Evolutionary conservation across 495 filamentous ascomycete species (phyloP).

Genomic region (Tuber microsphaerosporum): DNA sequence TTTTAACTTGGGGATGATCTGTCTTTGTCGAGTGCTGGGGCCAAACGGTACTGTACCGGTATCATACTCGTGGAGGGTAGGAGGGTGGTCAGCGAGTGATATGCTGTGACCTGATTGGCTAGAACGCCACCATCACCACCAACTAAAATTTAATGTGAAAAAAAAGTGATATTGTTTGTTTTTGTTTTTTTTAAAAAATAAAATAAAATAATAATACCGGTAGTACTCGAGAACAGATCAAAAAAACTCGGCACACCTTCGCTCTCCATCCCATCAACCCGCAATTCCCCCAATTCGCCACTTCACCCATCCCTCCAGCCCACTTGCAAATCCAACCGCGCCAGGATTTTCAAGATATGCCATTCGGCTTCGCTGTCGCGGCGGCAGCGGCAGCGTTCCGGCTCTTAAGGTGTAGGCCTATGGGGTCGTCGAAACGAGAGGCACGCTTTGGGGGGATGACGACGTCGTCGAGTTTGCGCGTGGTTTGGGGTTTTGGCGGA

Average conservation of each 20-base stretch:
- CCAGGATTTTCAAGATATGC: background rate
- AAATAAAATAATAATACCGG: background rate
- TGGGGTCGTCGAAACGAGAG: constrained; percentile 29
- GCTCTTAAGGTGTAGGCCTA: constrained; percentile 24
- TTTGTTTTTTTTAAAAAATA: background rate
- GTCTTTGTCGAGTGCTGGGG: too few species aligned
- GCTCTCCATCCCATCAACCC: background rate
- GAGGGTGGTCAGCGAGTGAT: background rate
- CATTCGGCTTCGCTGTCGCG: background rate
- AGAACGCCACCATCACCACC: background rate
- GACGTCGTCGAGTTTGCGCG: constrained; percentile 1
- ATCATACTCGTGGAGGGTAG: background rate
- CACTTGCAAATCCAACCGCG: background rate
- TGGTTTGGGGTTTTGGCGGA: background rate
- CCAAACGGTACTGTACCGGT: too few species aligned
- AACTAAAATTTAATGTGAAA: background rate
- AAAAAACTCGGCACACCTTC: background rate
- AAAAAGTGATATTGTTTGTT: background rate
- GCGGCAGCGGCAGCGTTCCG: background rate
- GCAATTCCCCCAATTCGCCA: background rate
- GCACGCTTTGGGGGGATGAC: constrained; percentile 12
- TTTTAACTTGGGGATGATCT: too few species aligned
- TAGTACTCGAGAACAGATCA: background rate
- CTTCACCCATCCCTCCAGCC: background rate
- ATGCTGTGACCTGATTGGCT: background rate